Base-by-base conservation (phyloP, 164 flowering plant species). In the Annona squamosa region DNA sequence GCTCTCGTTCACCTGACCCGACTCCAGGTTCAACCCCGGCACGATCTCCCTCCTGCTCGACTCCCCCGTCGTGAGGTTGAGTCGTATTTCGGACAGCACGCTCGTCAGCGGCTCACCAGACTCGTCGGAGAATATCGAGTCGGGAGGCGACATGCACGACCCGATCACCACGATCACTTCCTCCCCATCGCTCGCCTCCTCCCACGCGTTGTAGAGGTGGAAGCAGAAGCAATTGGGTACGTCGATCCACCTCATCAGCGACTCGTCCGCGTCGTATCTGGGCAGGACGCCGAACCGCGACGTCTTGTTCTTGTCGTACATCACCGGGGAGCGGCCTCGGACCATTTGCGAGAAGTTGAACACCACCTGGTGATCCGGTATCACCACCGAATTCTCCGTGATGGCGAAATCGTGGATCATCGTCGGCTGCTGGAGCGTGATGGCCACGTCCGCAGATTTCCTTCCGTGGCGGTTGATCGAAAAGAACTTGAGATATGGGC, bases 151-250 rank as follows among this genome's bases (percentile, higher is more conserved):
- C 90, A 88, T 83, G 85, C 89, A 86, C 2, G 91, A 88, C 12
- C 86, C 89, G 59, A 86, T 84, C 0, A 88, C 81, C 0, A 81
- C 84, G 3, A 88, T 63, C 7, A 43, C 17, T 2, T 74, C 73
- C 3, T 81, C 83, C 1, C 82, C 87, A 13, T 65, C 16, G 9
- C 56, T 57, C 1, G 77, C 18, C 63, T 85, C 89, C 71, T 88
- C 91, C 89, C 89, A 88, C 37, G 91, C 87, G 68, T 88, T 88
- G 85, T 83, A 83, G 1, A 88, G 63, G 68, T 88, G 91, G 75
- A 88, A 85, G 70, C 89, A 85, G 72, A 85, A 88, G 73, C 87
- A 83, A 59, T 79, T 69, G 0, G 89, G 88, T 2, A 82, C 86
- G 10, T 85, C 82, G 16, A 88, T 67, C 91, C 91, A 88, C 41